Evolutionary conservation across 148 eudicot genomes (phyloP).

Genomic region (Fagopyrum tataricum): DNA sequence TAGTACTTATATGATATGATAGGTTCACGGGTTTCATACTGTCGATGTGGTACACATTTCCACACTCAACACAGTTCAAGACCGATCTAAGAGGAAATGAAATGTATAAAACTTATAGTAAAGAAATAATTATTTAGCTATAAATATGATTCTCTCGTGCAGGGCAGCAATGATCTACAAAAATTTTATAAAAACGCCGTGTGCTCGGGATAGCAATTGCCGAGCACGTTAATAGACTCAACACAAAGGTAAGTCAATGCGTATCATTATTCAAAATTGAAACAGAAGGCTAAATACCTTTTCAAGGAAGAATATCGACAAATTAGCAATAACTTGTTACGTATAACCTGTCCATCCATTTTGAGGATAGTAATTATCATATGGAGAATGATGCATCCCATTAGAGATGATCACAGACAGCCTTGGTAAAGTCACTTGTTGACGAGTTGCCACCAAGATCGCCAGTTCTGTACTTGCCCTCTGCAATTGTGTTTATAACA

Average conservation of each 20-base stretch:
- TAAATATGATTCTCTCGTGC: background rate
- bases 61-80: no score
- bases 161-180: background rate
- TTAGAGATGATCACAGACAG: constrained; percentile 73
- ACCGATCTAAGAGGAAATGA: no score
- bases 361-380: background rate
- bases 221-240: background rate
- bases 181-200: background rate
- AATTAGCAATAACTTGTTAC: background rate
- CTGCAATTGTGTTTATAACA: constrained; percentile 68
- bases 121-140: no score
- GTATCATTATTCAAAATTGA: background rate
- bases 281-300: background rate
- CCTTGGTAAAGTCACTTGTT: constrained; percentile 75
- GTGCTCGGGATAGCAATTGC: background rate
- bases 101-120: no score
- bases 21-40: no score
- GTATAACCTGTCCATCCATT: background rate
- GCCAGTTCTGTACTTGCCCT: constrained; percentile 77
- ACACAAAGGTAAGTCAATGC: background rate
- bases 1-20: no score
- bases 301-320: background rate
- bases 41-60: no score
- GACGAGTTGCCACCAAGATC: constrained; percentile 86
- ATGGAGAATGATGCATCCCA: background rate